phyloP scores from a whole-genome alignment of 805 yeast species.

The Candida maltosa region DNA sequence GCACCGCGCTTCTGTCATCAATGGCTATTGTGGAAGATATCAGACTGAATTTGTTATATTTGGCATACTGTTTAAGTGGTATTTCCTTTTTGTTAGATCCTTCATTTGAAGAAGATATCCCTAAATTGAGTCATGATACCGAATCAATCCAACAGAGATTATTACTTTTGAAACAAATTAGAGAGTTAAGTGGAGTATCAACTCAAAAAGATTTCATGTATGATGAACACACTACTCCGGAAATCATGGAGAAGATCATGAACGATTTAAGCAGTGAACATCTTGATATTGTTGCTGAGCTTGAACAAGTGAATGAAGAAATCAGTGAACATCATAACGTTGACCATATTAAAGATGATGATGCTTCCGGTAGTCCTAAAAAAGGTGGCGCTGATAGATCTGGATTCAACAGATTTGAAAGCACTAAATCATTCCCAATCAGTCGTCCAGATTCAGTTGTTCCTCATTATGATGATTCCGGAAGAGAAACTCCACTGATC shows the following conservation, averaged over 20 bases:
- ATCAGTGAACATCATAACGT: constrained; percentile 19
- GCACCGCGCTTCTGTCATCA: constrained; percentile 11
- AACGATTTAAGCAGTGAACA: constrained; percentile 24
- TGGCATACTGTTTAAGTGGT: constrained; percentile 67
- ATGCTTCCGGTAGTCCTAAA: neutral
- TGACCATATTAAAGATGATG: constrained; percentile 6
- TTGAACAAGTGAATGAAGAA: constrained; percentile 15
- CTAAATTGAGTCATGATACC: constrained; percentile 28
- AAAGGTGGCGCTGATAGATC: neutral
- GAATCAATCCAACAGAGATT: constrained; percentile 34
- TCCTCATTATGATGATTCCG: constrained; percentile 28
- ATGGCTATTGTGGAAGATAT: constrained; percentile 49
- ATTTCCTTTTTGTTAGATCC: constrained; percentile 73
- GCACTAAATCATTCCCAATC: neutral
- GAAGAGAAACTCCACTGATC: constrained; percentile 45
- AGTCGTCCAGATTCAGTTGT: constrained; percentile 13
- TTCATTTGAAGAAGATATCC: constrained; percentile 49
- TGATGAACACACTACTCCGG: constrained; percentile 24
- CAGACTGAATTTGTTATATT: constrained; percentile 50
- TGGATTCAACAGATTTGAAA: constrained; percentile 53
- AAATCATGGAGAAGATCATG: constrained; percentile 31
- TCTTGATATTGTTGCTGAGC: constrained; percentile 14
- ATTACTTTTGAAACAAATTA: constrained; percentile 27
- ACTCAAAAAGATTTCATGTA: constrained; percentile 19
- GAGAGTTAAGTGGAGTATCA: constrained; percentile 19